phyloP scores from a whole-genome alignment of 2,329 filamentous ascomycete genomes.

The Arthrobotrys musiformis region DNA sequence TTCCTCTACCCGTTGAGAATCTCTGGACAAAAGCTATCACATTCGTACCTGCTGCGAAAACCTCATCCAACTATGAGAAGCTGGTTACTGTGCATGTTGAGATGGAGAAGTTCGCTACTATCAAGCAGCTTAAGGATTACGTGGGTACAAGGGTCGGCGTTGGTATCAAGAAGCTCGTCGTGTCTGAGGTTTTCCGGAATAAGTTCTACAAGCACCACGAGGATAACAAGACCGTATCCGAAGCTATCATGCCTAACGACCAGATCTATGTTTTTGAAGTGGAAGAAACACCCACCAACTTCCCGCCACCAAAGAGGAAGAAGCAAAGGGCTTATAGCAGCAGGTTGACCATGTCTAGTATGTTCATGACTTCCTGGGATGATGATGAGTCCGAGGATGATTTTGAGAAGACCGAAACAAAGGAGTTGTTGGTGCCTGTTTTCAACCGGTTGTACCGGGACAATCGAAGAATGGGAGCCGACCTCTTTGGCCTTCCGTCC shows the following conservation, averaged over 20 bases:
- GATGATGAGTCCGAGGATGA: conserved; percentile 63
- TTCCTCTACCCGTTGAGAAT: conserved; percentile 88
- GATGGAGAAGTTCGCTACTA: conserved; percentile 77
- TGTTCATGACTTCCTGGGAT: conserved; percentile 54
- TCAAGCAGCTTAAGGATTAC: conserved; percentile 75
- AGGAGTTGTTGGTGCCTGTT: conserved; percentile 66
- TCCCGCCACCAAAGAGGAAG: conserved; percentile 70
- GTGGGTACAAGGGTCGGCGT: conserved; percentile 76
- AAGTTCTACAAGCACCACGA: conserved; percentile 89
- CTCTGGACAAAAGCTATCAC: conserved; percentile 79
- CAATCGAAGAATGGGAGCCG: conserved; percentile 49
- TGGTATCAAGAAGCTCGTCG: conserved; percentile 76
- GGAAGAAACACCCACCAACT: conserved; percentile 81
- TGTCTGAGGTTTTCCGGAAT: conserved; percentile 81
- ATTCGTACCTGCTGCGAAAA: conserved; percentile 79
- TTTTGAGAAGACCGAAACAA: conserved; percentile 64
- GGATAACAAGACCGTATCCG: conserved; percentile 74
- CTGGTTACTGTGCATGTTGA: conserved; percentile 78
- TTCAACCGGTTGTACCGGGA: conserved; percentile 63
- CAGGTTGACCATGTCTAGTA: conserved; percentile 59
- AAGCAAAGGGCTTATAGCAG: conserved; percentile 60
- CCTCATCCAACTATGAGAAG: conserved; percentile 64
- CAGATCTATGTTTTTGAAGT: conserved; percentile 80
- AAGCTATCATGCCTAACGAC: conserved; percentile 74
- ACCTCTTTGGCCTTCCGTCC: conserved; percentile 59